Evolutionary conservation across 2,329 filamentous ascomycete species (phyloP).

Genomic region (Mycosphaerelloides madeirae): DNA sequence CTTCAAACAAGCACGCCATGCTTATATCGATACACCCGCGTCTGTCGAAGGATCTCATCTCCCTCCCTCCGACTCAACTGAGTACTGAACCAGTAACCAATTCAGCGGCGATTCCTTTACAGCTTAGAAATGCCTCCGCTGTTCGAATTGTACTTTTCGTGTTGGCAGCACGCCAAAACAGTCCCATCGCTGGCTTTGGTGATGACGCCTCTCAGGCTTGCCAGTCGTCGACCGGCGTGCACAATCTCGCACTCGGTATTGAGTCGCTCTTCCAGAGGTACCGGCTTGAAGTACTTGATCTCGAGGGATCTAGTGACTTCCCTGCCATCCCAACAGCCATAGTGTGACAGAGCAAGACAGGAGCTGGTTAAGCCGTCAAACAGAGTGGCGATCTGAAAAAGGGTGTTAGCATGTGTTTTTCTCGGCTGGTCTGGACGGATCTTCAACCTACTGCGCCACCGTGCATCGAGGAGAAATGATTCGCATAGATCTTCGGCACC

Average conservation of each 20-base stretch:
- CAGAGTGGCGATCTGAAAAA: constrained; percentile 11
- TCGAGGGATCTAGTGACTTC: constrained; percentile 40
- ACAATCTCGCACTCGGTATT: constrained; percentile 41
- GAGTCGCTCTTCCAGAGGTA: constrained; percentile 36
- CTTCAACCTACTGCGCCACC: constrained; percentile 14
- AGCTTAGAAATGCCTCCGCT: neutral
- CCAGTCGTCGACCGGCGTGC: constrained; percentile 39
- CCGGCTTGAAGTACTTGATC: constrained; percentile 43
- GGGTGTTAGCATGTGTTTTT: too few species aligned
- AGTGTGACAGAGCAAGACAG: constrained; percentile 8
- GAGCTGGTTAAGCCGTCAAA: constrained; percentile 18
- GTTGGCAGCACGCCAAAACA: constrained; percentile 31
- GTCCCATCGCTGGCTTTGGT: constrained; percentile 30
- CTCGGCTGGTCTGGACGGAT: neutral
- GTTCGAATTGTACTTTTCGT: constrained; percentile 26
- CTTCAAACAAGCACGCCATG: too few species aligned
- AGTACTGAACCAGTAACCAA: too few species aligned
- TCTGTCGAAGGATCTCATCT: too few species aligned
- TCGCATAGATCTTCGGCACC: constrained; percentile 12
- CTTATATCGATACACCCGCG: too few species aligned
- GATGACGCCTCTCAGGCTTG: constrained; percentile 38
- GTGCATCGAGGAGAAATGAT: constrained; percentile 13
- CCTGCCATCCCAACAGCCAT: constrained; percentile 34
- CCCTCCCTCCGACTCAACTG: too few species aligned
- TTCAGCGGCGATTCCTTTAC: too few species aligned